Percentiles rank a stretch among this genome's conserved stretches.
These are phyloP conservation scores for Fusarium xylarioides DNA, from an alignment of 2,329 filamentous ascomycete species.

Conservation along the genomic window DNA sequence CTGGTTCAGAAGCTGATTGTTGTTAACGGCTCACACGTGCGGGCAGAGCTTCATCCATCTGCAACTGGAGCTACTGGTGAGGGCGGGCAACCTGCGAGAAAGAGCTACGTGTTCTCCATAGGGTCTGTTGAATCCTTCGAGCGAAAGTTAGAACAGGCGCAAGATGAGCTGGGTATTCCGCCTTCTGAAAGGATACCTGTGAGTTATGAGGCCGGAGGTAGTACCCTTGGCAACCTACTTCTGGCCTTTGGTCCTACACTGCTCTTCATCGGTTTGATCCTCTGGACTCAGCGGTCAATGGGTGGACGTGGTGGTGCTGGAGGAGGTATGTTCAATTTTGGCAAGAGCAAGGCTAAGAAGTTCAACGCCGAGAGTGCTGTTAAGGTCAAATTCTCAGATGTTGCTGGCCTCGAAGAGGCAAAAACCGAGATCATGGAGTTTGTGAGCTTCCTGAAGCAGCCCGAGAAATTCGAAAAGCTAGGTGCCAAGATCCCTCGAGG, in stretches of 20 bases:
- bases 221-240: slow-evolving; percentile 76
- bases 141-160: slow-evolving; percentile 84
- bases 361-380: slow-evolving; percentile 98
- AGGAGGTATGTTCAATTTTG: slow-evolving; percentile 92
- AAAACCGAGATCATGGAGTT: slow-evolving; percentile 99
- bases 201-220: slow-evolving; percentile 82
- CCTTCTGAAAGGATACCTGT: slow-evolving; percentile 90
- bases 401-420: slow-evolving; percentile 97
- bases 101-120: slow-evolving; percentile 88
- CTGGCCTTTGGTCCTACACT: slow-evolving; percentile 86
- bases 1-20: slow-evolving; percentile 93
- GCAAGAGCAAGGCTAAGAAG: slow-evolving; percentile 93
- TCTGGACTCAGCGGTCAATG: slow-evolving; percentile 81
- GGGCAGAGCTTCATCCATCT: slow-evolving; percentile 81
- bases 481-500: slow-evolving; percentile 98
- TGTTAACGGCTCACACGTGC: slow-evolving; percentile 75
- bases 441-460: slow-evolving; percentile 94
- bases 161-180: slow-evolving; percentile 87
- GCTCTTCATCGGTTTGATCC: slow-evolving; percentile 82
- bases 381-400: slow-evolving; percentile 96
- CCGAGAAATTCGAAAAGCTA: slow-evolving; percentile 89
- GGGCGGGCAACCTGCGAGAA: slow-evolving; percentile 38
- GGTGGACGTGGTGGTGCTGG: slow-evolving; percentile 69
- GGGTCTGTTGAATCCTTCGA: slow-evolving; percentile 95
- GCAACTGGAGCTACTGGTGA: slow-evolving; percentile 53